Evolutionary conservation across 495 filamentous ascomycete genomes (phyloP), one percentile per base, ranked within the genome.

Genomic region (Sphaerosporella brunnea): DNA sequence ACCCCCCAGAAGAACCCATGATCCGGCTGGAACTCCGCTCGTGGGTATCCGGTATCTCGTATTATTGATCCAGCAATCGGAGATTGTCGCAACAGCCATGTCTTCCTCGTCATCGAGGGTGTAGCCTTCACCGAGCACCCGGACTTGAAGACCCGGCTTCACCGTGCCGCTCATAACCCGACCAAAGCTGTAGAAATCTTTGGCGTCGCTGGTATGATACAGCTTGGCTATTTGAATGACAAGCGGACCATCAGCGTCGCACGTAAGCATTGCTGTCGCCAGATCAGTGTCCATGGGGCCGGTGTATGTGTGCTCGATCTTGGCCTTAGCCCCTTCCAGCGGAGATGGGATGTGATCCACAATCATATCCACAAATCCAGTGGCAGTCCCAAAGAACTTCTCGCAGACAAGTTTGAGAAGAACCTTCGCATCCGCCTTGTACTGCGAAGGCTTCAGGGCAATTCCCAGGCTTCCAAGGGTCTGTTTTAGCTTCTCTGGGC

Each of bases 51-150:
- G 92, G 62, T 97, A 97, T 52, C 85, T 69, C 3, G 86, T 84
- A 61, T 96, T 84, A n/a, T 82, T 81, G 48, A 97, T 84, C 75
- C 81, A 92, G 25, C 86, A 87, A 45, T 87, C 78, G 9, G 75
- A 74, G 45, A 97, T 82, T 4, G 81, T 93, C n/a, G 85, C 84
- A 51, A 74, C 66, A 5, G 78, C 81, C 88, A 96, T 96, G 58
- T 97, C 90, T 66, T 97, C 90, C 60, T 96, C 92, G 55, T 97
- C 90, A 58, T 97, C 90, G 15, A 93, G 74, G 1, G 88, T 92
- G 64, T 96, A 97, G 18, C 83, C 83, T 61, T 97, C 90, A 21
- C 90, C 90, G 1, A 97, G 74, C 21, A 97, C 90, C 10, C 90
- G 79, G 13, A 96, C 82, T 52, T 85, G 77, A 51, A 80, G 70